Evolutionary conservation across 2,329 filamentous ascomycete species (phyloP).

Genomic region (Grosmannia penicillata): DNA sequence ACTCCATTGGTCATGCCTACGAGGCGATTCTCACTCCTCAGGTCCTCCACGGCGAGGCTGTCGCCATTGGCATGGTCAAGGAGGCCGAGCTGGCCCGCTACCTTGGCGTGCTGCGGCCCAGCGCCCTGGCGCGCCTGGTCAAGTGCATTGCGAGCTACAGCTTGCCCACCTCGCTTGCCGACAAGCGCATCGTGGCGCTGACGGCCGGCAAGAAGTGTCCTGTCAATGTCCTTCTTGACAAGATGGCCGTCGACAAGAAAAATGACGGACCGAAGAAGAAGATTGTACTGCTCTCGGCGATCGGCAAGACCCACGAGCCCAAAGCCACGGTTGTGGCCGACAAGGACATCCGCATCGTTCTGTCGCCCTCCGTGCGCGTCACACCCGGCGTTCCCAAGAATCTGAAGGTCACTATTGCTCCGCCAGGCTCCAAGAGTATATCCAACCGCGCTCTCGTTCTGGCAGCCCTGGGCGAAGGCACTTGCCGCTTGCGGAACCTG

Average conservation of each 20-base stretch:
- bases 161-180: constrained; percentile 69
- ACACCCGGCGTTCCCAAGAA: constrained; percentile 52
- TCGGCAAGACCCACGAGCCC: constrained; percentile 76
- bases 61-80: constrained; percentile 96
- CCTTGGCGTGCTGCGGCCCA: constrained; percentile 70
- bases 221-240: constrained; percentile 70
- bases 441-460: constrained; percentile 93
- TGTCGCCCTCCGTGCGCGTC: constrained; percentile 67
- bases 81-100: constrained; percentile 88
- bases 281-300: constrained; percentile 79
- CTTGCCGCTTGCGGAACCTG: constrained; percentile 79
- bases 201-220: constrained; percentile 80
- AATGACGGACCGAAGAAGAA: constrained; percentile 94
- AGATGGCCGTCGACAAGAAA: constrained; percentile 99
- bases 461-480: constrained; percentile 74
- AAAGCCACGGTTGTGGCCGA: constrained; percentile 85
- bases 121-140: constrained; percentile 73
- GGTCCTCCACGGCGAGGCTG: constrained; percentile 86
- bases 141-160: constrained; percentile 95
- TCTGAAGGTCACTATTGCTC: constrained; percentile 57
- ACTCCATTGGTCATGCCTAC: constrained; percentile 93
- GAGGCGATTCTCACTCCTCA: constrained; percentile 93
- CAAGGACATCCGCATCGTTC: constrained; percentile 62
- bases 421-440: constrained; percentile 93
- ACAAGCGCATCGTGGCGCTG: constrained; percentile 67